Percentiles rank a stretch among this genome's conserved stretches.
These are phyloP conservation scores for Solanum chiquidenum DNA, from an alignment of 257 asterid species.

Conservation along the genomic window DNA sequence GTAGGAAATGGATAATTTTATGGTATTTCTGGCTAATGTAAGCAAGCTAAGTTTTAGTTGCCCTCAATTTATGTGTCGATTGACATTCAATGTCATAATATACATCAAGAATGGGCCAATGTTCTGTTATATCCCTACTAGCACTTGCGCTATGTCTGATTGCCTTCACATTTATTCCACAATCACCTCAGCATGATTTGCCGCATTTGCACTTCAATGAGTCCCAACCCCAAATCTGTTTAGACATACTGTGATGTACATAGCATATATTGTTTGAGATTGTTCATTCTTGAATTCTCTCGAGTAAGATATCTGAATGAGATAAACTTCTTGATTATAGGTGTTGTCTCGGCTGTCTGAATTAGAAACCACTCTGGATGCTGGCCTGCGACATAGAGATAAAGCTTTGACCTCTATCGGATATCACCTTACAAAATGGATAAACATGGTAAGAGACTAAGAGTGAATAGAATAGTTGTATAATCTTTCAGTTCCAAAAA, in stretches of 20 bases:
- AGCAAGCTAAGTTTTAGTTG: background rate
- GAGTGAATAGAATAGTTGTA: background rate
- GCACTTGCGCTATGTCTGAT: background rate
- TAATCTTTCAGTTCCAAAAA: background rate
- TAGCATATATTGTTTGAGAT: background rate
- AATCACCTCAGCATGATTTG: background rate
- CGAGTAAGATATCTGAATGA: background rate
- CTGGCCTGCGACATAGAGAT: slow-evolving; percentile 78
- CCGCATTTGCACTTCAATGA: background rate
- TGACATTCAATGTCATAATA: background rate
- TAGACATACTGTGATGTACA: background rate
- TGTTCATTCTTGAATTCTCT: background rate
- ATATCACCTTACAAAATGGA: slow-evolving; percentile 75
- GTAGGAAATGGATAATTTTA: background rate
- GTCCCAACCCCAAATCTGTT: background rate
- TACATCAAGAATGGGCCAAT: background rate
- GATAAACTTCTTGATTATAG: slow-evolving; percentile 30
- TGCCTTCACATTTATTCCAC: background rate
- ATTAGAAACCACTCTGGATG: slow-evolving; percentile 82
- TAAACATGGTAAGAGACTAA: slow-evolving; percentile 36
- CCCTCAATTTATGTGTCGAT: background rate
- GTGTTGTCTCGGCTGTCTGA: slow-evolving; percentile 83
- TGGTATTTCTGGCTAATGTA: background rate
- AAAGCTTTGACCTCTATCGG: slow-evolving; percentile 71
- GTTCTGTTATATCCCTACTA: background rate